Percentiles rank a stretch among this genome's conserved stretches.
phyloP scores from a whole-genome alignment of 2,329 filamentous ascomycete genomes.

The Aureobasidium sp. region DNA sequence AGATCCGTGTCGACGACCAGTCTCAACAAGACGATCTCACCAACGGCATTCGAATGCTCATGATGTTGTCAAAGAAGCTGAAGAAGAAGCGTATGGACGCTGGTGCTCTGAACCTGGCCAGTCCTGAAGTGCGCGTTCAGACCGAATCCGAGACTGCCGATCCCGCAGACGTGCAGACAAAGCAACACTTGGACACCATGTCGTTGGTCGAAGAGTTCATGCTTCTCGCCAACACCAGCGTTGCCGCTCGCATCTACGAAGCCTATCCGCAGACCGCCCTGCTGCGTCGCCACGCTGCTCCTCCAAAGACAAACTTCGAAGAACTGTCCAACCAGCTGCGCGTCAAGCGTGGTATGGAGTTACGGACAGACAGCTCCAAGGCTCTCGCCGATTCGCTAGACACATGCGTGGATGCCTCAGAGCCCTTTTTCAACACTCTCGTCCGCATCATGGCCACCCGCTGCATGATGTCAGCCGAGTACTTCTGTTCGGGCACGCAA shows the following conservation, averaged over 20 bases:
- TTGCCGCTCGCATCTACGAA: constrained; percentile 80
- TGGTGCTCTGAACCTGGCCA: constrained; percentile 87
- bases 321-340: constrained; percentile 85
- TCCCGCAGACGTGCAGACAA: constrained; percentile 92
- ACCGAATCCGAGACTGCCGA: constrained; percentile 93
- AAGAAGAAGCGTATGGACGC: constrained; percentile 94
- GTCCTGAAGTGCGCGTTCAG: constrained; percentile 95
- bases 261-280: constrained; percentile 93
- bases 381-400: constrained; percentile 93
- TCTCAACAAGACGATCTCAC: constrained; percentile 86
- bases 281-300: constrained; percentile 81
- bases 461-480: constrained; percentile 99
- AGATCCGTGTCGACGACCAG: constrained; percentile 82
- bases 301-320: constrained; percentile 94
- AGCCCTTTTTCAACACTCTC: constrained; percentile 97
- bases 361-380: constrained; percentile 77
- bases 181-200: constrained; percentile 88
- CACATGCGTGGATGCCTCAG: constrained; percentile 63
- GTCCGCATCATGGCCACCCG: constrained; percentile 95
- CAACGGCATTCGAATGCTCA: constrained; percentile 73
- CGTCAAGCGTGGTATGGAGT: constrained; percentile 70
- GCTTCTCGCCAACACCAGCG: constrained; percentile 93
- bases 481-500: constrained; percentile 92
- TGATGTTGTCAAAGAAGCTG: constrained; percentile 85
- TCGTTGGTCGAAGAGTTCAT: constrained; percentile 98